These are phyloP conservation scores for Arthrobotrys pseudoclavata DNA, from an alignment of 2,329 filamentous ascomycete genomes.

Conservation along the genomic window DNA sequence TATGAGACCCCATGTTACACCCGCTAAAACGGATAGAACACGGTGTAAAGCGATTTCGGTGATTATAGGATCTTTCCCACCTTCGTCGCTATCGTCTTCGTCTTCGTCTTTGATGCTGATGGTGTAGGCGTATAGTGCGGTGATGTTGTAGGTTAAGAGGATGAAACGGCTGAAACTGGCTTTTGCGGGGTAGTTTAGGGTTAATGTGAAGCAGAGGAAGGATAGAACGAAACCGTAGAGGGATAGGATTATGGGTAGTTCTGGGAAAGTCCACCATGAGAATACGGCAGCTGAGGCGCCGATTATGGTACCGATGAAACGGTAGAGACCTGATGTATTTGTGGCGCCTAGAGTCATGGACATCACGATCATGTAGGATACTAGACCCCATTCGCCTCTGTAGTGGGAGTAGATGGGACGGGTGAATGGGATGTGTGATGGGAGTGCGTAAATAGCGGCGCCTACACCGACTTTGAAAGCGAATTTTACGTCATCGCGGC, in stretches of 20 bases:
- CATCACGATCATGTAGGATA: constrained; percentile 81
- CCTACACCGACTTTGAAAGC: constrained; percentile 94
- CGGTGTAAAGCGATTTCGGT: constrained; percentile 86
- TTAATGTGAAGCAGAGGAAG: constrained; percentile 89
- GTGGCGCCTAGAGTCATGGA: constrained; percentile 97
- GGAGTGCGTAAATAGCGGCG: constrained; percentile 87
- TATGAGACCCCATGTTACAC: constrained; percentile 91
- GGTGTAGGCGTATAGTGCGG: constrained; percentile 92
- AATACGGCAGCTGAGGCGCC: constrained; percentile 81
- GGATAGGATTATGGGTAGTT: constrained; percentile 80
- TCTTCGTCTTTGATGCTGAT: constrained; percentile 83
- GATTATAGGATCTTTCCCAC: constrained; percentile 85
- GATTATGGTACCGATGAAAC: constrained; percentile 87
- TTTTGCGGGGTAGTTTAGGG: constrained; percentile 80
- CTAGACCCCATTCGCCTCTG: constrained; percentile 92
- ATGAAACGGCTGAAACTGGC: constrained; percentile 84
- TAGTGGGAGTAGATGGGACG: constrained; percentile 76
- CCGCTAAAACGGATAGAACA: constrained; percentile 85
- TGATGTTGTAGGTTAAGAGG: constrained; percentile 94
- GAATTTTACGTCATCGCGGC: constrained; percentile 79
- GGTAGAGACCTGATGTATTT: constrained; percentile 89
- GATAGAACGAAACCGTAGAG: constrained; percentile 85
- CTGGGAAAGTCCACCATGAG: constrained; percentile 82
- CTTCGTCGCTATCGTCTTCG: constrained; percentile 86
- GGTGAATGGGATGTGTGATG: constrained; percentile 84